Evolutionary conservation across 768 basidiomycete species (phyloP), one percentile per base, ranked within the genome.

Genomic region (Roridomyces roridus): DNA sequence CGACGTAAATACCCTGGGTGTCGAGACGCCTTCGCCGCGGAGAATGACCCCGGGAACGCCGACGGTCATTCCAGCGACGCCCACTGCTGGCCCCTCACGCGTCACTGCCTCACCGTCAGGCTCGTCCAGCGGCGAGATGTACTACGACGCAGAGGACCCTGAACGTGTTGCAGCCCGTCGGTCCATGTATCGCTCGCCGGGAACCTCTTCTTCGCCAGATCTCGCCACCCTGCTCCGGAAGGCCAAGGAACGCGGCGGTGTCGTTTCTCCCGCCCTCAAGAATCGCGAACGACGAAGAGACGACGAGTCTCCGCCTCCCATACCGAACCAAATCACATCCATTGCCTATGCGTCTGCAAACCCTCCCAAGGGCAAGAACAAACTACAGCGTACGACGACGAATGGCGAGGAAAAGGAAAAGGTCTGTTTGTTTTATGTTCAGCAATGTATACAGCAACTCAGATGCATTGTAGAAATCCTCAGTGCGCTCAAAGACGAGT

Each of bases 131-230:
- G n/a, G n/a, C 65, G 86, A 88, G 56, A 67, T 87, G 41, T 83
- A 82, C 67, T 81, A 80, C 71, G 88, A 91, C 71, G 78, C 82
- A 31, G 86, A 88, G 58, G 87, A 89, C 68, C 65, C 72, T 10
- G 88, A 89, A 64, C 80, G 84, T 66, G 86, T 88, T 65, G 85
- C 83, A 8, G 91, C 91, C 70, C 83, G 92, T 41, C 84, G 92
- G 46, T 92, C 90, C 60, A 85, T 97, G 77, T 95, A 94, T 70
- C 82, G 95, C 54, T 89, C 91, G 18, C 82, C 91, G 11, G 95
- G 94, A 39, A 96, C 93, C 8, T 90, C 94, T 29, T 92, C 91
- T 65, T 94, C 90, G 68, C 96, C 95, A 24, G 95, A 98, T 73
- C 80, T 97, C 20, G 92, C 92, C 5, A 94, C 92, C 10, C 80